Evolutionary conservation across 495 filamentous ascomycete species (phyloP).

Genomic region (Penicillium malachiteum): DNA sequence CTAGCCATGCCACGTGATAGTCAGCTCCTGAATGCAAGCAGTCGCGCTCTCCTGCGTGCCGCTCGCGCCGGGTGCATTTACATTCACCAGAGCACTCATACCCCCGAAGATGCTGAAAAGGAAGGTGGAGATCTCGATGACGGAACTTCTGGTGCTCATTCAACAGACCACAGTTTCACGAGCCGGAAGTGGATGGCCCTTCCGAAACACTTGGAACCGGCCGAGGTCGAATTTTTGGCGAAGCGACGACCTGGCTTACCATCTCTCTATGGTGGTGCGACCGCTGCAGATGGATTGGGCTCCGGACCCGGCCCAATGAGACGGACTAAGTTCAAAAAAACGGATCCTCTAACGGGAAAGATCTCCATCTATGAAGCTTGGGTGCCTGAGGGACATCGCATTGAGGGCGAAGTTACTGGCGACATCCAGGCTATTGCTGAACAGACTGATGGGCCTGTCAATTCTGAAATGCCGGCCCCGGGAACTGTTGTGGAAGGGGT

Average conservation of each 20-base stretch:
- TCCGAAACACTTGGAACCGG: conserved; percentile 71
- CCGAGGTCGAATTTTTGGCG: conserved; percentile 78
- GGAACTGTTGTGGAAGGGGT: conserved; percentile 63
- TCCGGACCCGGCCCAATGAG: conserved; percentile 54
- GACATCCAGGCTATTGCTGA: conserved; percentile 37
- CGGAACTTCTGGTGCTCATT: conserved; percentile 26
- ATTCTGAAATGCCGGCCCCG: conserved; percentile 50
- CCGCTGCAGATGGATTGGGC: conserved; percentile 40
- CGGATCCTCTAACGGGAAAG: conserved; percentile 71
- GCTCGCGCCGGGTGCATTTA: conserved; percentile 74
- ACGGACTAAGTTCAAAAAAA: conserved; percentile 73
- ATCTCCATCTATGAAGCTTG: conserved; percentile 78
- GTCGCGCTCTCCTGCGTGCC: conserved; percentile 79
- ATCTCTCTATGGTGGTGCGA: conserved; percentile 50
- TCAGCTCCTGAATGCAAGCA: conserved; percentile 73
- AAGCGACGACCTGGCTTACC: conserved; percentile 79
- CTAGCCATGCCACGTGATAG: conserved; percentile 83
- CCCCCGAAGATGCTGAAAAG: conserved; percentile 51
- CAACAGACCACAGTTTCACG: conserved; percentile 58
- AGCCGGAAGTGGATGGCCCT: conserved; percentile 77
- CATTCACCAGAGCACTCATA: conserved; percentile 43
- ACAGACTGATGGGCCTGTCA: conserved; percentile 35
- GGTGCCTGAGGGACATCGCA: conserved; percentile 73
- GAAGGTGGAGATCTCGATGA: conserved; percentile 47
- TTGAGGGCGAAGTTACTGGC: conserved; percentile 77